Percentiles rank a stretch among this genome's conserved stretches.
Evolutionary conservation across 805 yeast species (phyloP).

Genomic region (Cyberlindnera meyerae): DNA sequence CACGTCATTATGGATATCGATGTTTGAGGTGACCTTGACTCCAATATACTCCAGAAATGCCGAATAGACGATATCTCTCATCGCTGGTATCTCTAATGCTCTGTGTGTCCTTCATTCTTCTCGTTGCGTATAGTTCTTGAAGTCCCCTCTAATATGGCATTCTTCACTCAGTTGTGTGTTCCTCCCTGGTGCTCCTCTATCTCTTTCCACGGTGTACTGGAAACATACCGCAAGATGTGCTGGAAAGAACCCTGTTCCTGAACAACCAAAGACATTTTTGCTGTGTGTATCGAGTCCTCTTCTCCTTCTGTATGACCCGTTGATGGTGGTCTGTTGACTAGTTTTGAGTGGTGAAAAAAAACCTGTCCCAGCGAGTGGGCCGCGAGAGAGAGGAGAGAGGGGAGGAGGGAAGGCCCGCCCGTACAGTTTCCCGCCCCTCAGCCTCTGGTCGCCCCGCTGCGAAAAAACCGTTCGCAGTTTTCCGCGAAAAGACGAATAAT

Average conservation of each 20-base stretch:
- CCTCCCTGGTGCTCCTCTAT: not conserved
- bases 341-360: conserved; percentile 20
- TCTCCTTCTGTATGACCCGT: conserved; percentile 2
- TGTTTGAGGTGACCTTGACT: too few species aligned
- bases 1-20: too few species aligned
- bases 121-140: too few species aligned
- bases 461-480: too few species aligned
- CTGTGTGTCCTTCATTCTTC: not conserved
- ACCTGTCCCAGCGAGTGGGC: too few species aligned
- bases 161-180: not conserved
- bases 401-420: too few species aligned
- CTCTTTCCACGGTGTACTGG: conserved; percentile 1
- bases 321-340: conserved; percentile 8
- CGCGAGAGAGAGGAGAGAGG: not conserved
- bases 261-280: conserved; percentile 87
- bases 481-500: too few species aligned
- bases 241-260: conserved; percentile 99
- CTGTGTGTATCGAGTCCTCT: conserved; percentile 10
- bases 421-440: not conserved
- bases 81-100: too few species aligned
- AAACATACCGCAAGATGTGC: conserved; percentile 98
- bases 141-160: not conserved
- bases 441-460: not conserved
- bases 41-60: too few species aligned
- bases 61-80: too few species aligned